These are phyloP conservation scores for Bipolaris sorokiniana DNA, from an alignment of 2,329 filamentous ascomycete genomes.

Conservation along the genomic window DNA sequence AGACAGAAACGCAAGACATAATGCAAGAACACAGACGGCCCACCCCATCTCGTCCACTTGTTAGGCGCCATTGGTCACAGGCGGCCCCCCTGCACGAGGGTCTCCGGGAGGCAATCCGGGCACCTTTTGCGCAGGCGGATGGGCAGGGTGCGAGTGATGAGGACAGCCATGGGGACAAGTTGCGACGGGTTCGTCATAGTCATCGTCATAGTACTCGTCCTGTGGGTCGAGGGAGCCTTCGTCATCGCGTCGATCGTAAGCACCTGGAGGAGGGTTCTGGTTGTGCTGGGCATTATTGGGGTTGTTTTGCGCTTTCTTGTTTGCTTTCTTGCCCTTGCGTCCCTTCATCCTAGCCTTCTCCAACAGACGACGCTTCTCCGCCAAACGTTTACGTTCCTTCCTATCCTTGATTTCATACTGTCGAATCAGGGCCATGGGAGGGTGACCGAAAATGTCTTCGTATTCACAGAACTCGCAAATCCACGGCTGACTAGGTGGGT, in stretches of 20 bases:
- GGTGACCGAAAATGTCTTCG: slow-evolving; percentile 89
- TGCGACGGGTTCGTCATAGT: slow-evolving; percentile 42
- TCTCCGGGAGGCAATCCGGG: slow-evolving; percentile 34
- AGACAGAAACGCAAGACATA: slow-evolving; percentile 37
- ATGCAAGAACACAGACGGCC: slow-evolving; percentile 49
- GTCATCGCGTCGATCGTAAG: slow-evolving; percentile 42
- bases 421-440: slow-evolving; percentile 82
- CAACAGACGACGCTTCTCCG: slow-evolving; percentile 81
- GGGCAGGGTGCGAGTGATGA: slow-evolving; percentile 38
- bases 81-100: slow-evolving; percentile 29
- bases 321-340: slow-evolving; percentile 83
- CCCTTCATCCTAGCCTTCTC: slow-evolving; percentile 96
- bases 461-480: slow-evolving; percentile 99
- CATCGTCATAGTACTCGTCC: slow-evolving; percentile 48
- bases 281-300: slow-evolving; percentile 39
- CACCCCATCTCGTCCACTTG: slow-evolving; percentile 49
- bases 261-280: slow-evolving; percentile 39
- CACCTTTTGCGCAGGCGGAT: slow-evolving; percentile 29
- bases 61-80: slow-evolving; percentile 40
- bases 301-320: slow-evolving; percentile 61
- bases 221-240: slow-evolving; percentile 41
- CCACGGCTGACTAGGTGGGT: slow-evolving; percentile 84
- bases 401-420: slow-evolving; percentile 95
- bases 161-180: slow-evolving; percentile 44
- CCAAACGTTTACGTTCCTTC: slow-evolving; percentile 79